Evolutionary conservation across 2,329 filamentous ascomycete genomes (phyloP).

Genomic region (Clonostachys rosea): DNA sequence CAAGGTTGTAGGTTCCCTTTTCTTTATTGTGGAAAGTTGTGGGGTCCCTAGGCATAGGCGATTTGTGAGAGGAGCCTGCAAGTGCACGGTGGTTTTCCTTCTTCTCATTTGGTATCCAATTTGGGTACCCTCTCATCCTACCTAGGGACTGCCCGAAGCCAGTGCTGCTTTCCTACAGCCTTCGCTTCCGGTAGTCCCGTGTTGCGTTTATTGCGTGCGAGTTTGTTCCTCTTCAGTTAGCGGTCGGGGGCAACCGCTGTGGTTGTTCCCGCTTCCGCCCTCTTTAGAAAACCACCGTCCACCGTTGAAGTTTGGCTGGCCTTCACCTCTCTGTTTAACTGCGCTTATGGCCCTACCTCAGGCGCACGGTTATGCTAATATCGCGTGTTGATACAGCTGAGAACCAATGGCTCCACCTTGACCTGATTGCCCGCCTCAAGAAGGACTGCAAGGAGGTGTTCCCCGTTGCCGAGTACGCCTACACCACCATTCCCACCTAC

Average conservation of each 20-base stretch:
- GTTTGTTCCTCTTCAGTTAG: too few species aligned
- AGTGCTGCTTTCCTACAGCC: conserved; percentile 30
- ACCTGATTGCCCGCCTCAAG: conserved; percentile 91
- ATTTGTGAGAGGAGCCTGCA: conserved; percentile 4
- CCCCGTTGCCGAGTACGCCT: conserved; percentile 95
- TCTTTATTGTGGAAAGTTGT: conserved; percentile 36
- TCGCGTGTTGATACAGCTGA: conserved; percentile 60
- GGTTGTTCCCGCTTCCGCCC: too few species aligned
- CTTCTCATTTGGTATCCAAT: background rate
- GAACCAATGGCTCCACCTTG: conserved; percentile 98
- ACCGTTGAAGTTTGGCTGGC: too few species aligned
- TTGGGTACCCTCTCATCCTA: conserved; percentile 11
- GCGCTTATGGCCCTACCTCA: too few species aligned
- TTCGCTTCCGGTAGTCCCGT: conserved; percentile 29
- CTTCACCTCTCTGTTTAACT: too few species aligned
- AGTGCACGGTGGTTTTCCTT: background rate
- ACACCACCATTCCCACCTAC: conserved; percentile 99
- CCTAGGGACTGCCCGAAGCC: conserved; percentile 27
- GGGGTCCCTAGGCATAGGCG: conserved; percentile 25
- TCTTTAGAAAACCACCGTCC: too few species aligned
- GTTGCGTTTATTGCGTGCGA: conserved; percentile 10
- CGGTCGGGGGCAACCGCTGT: too few species aligned
- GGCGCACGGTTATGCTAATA: too few species aligned
- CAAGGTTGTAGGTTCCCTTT: conserved; percentile 98
- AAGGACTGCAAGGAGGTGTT: conserved; percentile 96